Evolutionary conservation across 805 yeast genomes (phyloP).

Genomic region (Lipomyces orientalis): DNA sequence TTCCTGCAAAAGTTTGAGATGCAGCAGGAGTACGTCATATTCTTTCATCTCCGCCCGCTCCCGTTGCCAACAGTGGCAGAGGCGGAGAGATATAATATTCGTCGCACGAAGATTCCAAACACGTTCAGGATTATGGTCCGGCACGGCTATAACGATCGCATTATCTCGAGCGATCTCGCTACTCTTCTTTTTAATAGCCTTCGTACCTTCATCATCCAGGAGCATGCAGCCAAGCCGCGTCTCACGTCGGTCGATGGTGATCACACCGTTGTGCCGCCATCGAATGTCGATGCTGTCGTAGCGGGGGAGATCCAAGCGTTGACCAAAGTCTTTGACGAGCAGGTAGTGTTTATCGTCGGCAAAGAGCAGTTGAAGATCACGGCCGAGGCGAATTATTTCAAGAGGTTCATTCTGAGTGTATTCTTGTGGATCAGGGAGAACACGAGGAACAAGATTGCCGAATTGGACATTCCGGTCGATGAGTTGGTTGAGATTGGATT

Average conservation of each 20-base stretch:
- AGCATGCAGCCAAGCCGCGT: not conserved
- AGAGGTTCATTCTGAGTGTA: not conserved
- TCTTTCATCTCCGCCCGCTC: conserved; percentile 25
- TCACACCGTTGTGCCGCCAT: too few species aligned
- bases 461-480: not conserved
- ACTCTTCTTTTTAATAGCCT: not conserved
- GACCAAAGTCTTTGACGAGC: conserved; percentile 13
- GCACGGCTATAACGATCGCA: conserved; percentile 28
- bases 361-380: conserved; percentile 10
- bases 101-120: conserved; percentile 21
- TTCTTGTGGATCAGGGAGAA: conserved; percentile 8
- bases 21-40: conserved; percentile 21
- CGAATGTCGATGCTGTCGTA: not conserved
- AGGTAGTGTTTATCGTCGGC: conserved; percentile 21
- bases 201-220: not conserved
- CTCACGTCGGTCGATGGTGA: not conserved
- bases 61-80: conserved; percentile 19
- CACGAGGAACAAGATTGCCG: not conserved
- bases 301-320: not conserved
- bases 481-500: not conserved
- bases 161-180: conserved; percentile 18
- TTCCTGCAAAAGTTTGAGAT: conserved; percentile 26
- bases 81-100: conserved; percentile 17
- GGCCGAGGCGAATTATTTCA: not conserved
- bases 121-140: conserved; percentile 24